These are phyloP conservation scores for Trebouxia sp. DNA, from an alignment of 139 green algal species.

Conservation along the genomic window DNA sequence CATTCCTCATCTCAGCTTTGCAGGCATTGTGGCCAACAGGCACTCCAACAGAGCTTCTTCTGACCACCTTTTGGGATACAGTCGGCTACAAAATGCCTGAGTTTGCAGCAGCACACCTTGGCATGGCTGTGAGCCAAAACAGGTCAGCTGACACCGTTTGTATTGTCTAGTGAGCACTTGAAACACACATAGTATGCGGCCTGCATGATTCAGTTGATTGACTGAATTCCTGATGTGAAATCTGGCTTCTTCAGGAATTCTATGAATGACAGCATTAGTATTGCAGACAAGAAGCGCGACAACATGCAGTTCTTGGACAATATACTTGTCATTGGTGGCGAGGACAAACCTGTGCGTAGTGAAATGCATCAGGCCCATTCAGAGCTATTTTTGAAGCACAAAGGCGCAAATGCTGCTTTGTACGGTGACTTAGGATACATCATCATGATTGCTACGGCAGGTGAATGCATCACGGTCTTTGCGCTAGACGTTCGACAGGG, in stretches of 20 bases:
- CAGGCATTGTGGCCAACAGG: background rate
- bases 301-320: constrained; percentile 15
- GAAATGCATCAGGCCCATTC: background rate
- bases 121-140: background rate
- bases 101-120: background rate
- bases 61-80: background rate
- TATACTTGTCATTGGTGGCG: constrained; percentile 17
- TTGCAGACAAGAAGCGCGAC: constrained; percentile 1
- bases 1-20: background rate
- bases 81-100: constrained; percentile 13
- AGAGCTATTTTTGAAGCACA: constrained; percentile 2
- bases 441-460: constrained; percentile 13
- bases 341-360: background rate
- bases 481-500: background rate
- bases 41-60: background rate
- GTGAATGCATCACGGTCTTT: background rate
- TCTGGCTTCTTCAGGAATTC: constrained; percentile 11
- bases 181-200: background rate
- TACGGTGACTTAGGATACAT: constrained; percentile 15
- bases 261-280: constrained; percentile 6
- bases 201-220: background rate
- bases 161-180: background rate
- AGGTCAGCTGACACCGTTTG: background rate
- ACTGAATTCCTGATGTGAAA: background rate
- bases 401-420: background rate